A percentile compares a stretch with the other conserved stretches of the same genome.
Conservation (phyloP, 805 yeast species). For the Ascoidea rubescens region DNA sequence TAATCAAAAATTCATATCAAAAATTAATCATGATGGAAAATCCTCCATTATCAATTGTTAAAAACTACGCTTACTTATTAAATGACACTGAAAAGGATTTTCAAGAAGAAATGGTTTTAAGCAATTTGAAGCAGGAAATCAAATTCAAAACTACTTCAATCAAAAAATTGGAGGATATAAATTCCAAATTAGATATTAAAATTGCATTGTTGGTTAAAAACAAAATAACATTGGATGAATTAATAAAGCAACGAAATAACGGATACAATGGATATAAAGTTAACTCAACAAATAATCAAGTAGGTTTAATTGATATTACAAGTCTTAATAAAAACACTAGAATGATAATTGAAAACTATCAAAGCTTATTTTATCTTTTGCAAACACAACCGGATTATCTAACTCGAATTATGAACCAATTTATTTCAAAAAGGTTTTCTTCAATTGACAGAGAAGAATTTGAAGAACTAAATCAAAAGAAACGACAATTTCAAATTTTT, state of each 20-base stretch:
- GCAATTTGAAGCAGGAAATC: slow-evolving; percentile 52
- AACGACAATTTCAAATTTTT: slow-evolving; percentile 19
- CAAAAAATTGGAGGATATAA: slow-evolving; percentile 57
- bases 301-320: slow-evolving; percentile 13
- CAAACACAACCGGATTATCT: slow-evolving; percentile 77
- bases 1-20: slow-evolving; percentile 59
- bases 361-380: slow-evolving; percentile 62
- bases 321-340: slow-evolving; percentile 20
- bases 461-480: slow-evolving; percentile 13
- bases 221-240: slow-evolving; percentile 64
- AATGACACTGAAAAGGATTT: slow-evolving; percentile 68
- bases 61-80: slow-evolving; percentile 61
- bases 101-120: slow-evolving; percentile 58
- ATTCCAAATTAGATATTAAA: slow-evolving; percentile 67
- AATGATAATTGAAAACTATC: slow-evolving; percentile 52
- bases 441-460: slow-evolving; percentile 15
- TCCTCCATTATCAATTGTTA: slow-evolving; percentile 69
- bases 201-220: slow-evolving; percentile 67
- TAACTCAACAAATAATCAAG: slow-evolving; percentile 1
- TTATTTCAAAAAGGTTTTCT: slow-evolving; percentile 15
- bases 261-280: slow-evolving; percentile 9
- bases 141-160: slow-evolving; percentile 53
- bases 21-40: slow-evolving; percentile 53
- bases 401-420: slow-evolving; percentile 22
- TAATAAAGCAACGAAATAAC: slow-evolving; percentile 28